Percentiles rank a stretch among this genome's conserved stretches.
Evolutionary conservation across 352 stramenopile genomes (phyloP).

Genomic region (Plasmopara muralis): DNA sequence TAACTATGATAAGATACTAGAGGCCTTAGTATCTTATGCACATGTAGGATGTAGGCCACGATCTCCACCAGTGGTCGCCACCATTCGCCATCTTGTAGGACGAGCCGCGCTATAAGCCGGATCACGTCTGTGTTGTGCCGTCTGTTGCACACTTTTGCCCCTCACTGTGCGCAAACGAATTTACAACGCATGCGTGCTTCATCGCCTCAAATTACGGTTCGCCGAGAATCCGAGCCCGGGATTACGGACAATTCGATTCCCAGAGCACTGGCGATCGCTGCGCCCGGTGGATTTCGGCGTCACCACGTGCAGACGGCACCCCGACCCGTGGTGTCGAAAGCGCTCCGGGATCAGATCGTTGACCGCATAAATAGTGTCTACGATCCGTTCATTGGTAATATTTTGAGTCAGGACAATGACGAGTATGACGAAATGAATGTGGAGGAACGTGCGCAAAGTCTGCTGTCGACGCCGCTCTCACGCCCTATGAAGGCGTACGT

Average conservation of each 20-base stretch:
- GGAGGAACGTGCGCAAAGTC: constrained; percentile 50
- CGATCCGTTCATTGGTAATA: constrained; percentile 77
- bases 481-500: constrained; percentile 8
- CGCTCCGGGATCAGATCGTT: constrained; percentile 62
- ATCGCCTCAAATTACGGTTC: constrained; percentile 25
- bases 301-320: constrained; percentile 51
- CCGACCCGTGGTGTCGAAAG: constrained; percentile 37
- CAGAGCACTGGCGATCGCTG: constrained; percentile 57
- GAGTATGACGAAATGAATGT: constrained; percentile 67
- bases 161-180: no score
- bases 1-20: neutral
- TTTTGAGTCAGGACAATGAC: constrained; percentile 79
- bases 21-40: neutral
- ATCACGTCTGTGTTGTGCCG: no score
- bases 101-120: constrained; percentile 3
- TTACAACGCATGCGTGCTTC: constrained; percentile 11
- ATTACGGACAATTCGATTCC: constrained; percentile 28
- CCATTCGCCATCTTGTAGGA: constrained; percentile 17
- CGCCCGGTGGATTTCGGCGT: constrained; percentile 61
- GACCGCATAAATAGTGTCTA: constrained; percentile 70
- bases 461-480: constrained; percentile 61
- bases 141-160: no score
- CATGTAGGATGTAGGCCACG: constrained; percentile 3
- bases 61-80: constrained; percentile 11
- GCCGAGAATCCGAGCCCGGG: constrained; percentile 52